Conservation (phyloP, 1,284 basidiomycete species). For the Tylopilus sp. region DNA sequence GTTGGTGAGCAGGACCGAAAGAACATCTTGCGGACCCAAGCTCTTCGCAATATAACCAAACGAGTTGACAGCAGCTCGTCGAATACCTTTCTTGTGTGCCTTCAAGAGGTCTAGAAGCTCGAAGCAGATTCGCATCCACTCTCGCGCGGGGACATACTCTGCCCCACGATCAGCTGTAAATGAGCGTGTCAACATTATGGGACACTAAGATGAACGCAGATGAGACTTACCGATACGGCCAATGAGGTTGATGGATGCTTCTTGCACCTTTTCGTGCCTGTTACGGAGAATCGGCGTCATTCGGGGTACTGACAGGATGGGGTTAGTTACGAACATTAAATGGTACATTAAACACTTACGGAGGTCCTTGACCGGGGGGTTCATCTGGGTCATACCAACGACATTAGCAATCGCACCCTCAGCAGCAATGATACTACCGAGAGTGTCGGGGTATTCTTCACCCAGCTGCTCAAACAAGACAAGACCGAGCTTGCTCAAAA, state of each 20-base stretch:
- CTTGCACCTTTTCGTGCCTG: conserved; percentile 98
- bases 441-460: conserved; percentile 98
- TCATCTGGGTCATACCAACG: conserved; percentile 99
- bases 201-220: neutral
- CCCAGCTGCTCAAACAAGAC: conserved; percentile 98
- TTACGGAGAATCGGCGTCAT: conserved; percentile 99
- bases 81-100: conserved; percentile 98
- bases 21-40: conserved; percentile 97
- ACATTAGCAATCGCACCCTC: conserved; percentile 99
- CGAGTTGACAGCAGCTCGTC: conserved; percentile 97
- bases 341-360: conserved; percentile 49
- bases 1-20: conserved; percentile 95
- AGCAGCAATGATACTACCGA: conserved; percentile 97
- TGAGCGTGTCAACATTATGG: conserved; percentile 12
- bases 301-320: conserved; percentile 69
- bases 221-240: conserved; percentile 79
- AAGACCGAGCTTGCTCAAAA: conserved; percentile 93
- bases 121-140: conserved; percentile 99
- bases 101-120: conserved; percentile 96
- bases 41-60: conserved; percentile 99
- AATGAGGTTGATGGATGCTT: conserved; percentile 98
- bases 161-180: conserved; percentile 89
- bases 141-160: conserved; percentile 95
- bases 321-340: conserved; percentile 9
- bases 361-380: conserved; percentile 97